These are phyloP conservation scores for Tribonema minus DNA, from an alignment of 108 stramenopile species.

Conservation along the genomic window DNA sequence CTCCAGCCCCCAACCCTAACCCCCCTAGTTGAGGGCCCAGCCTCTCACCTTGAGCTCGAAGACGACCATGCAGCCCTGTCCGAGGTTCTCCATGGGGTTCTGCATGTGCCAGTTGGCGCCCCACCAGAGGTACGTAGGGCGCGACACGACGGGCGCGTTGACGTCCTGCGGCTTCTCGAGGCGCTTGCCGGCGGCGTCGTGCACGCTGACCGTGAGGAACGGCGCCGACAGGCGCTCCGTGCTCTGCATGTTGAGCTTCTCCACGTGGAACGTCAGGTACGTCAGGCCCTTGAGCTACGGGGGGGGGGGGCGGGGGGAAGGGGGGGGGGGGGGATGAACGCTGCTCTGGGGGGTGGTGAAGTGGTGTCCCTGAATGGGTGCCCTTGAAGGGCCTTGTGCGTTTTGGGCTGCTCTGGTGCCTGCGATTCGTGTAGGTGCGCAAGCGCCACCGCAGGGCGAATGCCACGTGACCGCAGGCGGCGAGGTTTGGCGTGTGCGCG, in stretches of 20 bases:
- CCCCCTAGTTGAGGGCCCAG: no score
- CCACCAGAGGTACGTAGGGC: slow-evolving; percentile 51
- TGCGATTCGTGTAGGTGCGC: no score
- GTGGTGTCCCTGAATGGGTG: no score
- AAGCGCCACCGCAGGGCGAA: no score
- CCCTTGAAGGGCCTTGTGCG: no score
- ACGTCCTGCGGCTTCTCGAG: slow-evolving; percentile 35
- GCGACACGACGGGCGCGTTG: slow-evolving; percentile 9
- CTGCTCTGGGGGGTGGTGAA: no score
- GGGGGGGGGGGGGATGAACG: no score
- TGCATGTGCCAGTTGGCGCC: slow-evolving; percentile 55
- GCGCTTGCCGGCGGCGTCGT: slow-evolving; percentile 5
- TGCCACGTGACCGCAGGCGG: no score
- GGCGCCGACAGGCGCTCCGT: slow-evolving; percentile 18
- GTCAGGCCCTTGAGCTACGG: slow-evolving; percentile 17
- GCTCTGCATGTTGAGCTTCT: slow-evolving; percentile 22
- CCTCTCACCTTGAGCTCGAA: slow-evolving; percentile 19
- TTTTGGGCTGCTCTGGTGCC: no score
- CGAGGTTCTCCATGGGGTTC: slow-evolving; percentile 52
- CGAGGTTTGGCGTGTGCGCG: no score
- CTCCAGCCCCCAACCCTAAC: no score
- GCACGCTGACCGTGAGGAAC: slow-evolving; percentile 18
- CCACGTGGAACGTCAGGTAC: slow-evolving; percentile 30
- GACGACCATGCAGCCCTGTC: slow-evolving; percentile 15
- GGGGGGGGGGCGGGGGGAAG: no score